Evolutionary conservation across 2,329 filamentous ascomycete species (phyloP), one percentile per base, ranked within the genome.

Genomic region (Drechslerella coelobrocha): DNA sequence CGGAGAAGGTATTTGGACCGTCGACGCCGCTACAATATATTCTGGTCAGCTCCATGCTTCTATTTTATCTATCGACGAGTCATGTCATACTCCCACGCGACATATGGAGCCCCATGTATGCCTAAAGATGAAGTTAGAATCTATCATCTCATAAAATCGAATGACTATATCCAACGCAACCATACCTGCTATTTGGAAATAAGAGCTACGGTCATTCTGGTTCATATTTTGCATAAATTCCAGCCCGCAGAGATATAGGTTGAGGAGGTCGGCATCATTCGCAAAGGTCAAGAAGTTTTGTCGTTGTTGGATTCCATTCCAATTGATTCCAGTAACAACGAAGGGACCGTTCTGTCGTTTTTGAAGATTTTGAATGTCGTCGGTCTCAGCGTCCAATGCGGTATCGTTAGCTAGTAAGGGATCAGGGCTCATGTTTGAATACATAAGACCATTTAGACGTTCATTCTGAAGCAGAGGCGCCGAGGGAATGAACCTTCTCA

Each of bases 91-190:
- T 71, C 61, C 66, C 66, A 71, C 19, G 59, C 12, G 7, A 37
- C 48, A 31, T 63, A 71, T 37, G 66, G 66, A 31, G 59, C 66
- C 24, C 66, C 66, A 45, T 71, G 66, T 12, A 71, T 71, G 37
- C 66, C 66, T 71, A 53, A 21, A 0, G 9, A 1, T 2, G 4
- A 31, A 61, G 23, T 61, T 54, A 61, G 59, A n/a, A 43, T 21
- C 43, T 19, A n/a, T 12, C 24, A 47, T n/a, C 29, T 17, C 57
- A 45, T 37, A 37, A 29, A n/a, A n/a, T n/a, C n/a, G n/a, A n/a
- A n/a, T 12, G 29, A 34, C 6, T 34, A 39, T 10, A 39, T 3
- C 5, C 12, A 39, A 14, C 17, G 34, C 34, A 6, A 10, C 34
- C 34, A 34, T 51, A 63, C 66, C 66, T 50, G 59, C 52, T 23